phyloP scores from a whole-genome alignment of 2,329 filamentous ascomycete genomes.

The Diaporthe vexans region DNA sequence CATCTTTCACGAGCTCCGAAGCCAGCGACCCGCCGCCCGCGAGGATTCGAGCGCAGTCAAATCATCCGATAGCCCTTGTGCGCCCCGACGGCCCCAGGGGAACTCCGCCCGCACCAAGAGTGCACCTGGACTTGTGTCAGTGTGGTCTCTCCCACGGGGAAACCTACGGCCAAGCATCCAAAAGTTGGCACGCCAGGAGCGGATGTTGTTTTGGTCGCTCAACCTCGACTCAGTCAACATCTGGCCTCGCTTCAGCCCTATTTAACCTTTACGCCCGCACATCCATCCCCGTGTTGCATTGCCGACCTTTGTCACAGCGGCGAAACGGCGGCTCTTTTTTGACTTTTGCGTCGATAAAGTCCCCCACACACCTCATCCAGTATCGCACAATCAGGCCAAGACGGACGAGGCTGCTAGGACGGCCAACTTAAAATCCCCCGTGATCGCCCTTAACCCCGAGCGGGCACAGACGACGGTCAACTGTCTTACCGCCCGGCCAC shows the following conservation, averaged over 20 bases:
- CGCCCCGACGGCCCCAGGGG: conserved; percentile 31
- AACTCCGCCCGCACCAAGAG: conserved; percentile 8
- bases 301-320: conserved; percentile 32
- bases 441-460: neutral
- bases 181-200: conserved; percentile 27
- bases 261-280: conserved; percentile 25
- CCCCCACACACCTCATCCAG: neutral
- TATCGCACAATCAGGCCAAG: conserved; percentile 1
- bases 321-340: conserved; percentile 30
- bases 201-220: conserved; percentile 26
- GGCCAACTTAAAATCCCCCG: conserved; percentile 16
- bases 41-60: neutral
- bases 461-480: conserved; percentile 10
- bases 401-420: neutral
- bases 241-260: conserved; percentile 14
- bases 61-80: conserved; percentile 28
- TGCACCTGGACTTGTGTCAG: conserved; percentile 20
- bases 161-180: conserved; percentile 14
- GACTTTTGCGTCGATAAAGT: conserved; percentile 1
- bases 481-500: conserved; percentile 32
- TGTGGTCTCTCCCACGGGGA: conserved; percentile 14
- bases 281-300: conserved; percentile 16
- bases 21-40: neutral
- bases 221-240: conserved; percentile 29
- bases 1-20: conserved; percentile 3